Percentiles rank a stretch among this genome's conserved stretches.
phyloP scores from a whole-genome alignment of 352 stramenopile genomes.

The Phytophthora macrochlamydospora region DNA sequence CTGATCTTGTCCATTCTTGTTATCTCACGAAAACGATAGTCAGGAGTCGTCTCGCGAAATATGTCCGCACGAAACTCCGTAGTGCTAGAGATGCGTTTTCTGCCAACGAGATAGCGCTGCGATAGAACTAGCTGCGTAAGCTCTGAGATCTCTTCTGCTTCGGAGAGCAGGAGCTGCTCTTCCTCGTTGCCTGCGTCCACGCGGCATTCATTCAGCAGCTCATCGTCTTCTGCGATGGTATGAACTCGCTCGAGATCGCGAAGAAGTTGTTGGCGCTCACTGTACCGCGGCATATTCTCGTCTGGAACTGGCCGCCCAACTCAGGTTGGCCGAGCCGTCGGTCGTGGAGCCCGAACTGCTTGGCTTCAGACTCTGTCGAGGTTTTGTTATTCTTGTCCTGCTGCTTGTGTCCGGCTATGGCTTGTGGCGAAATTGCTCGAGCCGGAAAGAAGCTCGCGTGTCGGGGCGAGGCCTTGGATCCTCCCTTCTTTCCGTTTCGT shows the following conservation, averaged over 20 bases:
- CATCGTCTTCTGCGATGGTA: not conserved
- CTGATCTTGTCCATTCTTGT: not conserved
- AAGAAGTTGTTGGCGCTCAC: slow-evolving; percentile 1
- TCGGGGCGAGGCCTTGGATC: not conserved
- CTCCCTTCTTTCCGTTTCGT: not conserved
- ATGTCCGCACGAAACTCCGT: not conserved
- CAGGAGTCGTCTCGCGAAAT: not conserved
- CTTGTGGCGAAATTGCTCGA: too few relatives aligned
- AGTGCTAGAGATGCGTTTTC: slow-evolving; percentile 1
- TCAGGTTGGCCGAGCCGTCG: too few relatives aligned
- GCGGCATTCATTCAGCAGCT: too few relatives aligned
- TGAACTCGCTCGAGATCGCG: not conserved
- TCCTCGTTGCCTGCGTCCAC: slow-evolving; percentile 2
- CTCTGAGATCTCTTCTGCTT: not conserved
- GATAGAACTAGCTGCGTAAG: slow-evolving; percentile 3
- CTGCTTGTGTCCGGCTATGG: not conserved
- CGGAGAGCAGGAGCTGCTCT: not conserved
- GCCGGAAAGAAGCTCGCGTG: too few relatives aligned
- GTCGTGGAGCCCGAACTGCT: too few relatives aligned
- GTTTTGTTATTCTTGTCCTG: slow-evolving; percentile 8
- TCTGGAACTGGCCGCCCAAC: too few relatives aligned
- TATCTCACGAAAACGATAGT: not conserved
- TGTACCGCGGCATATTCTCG: slow-evolving; percentile 5
- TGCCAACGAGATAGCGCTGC: slow-evolving; percentile 2
- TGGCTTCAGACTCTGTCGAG: too few relatives aligned